Conservation (phyloP, 768 basidiomycete species). For the Naematelia aurantialba region DNA sequence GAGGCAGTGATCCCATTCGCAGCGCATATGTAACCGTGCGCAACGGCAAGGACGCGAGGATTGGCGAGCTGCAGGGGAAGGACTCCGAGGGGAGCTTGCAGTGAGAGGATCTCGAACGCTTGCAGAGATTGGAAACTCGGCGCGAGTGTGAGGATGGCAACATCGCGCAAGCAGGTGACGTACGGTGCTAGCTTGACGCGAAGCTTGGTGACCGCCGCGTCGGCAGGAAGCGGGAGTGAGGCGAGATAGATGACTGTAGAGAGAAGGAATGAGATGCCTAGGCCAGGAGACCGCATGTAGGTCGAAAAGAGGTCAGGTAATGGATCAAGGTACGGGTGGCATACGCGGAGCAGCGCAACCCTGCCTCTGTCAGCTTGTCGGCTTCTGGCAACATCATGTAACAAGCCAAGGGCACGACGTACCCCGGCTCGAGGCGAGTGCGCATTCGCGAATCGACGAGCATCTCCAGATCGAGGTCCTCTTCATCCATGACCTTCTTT, state of each 20-base stretch:
- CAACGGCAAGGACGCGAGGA: conserved; percentile 23
- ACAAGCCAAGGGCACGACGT: conserved; percentile 12
- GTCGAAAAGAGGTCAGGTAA: conserved; percentile 12
- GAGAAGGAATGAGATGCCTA: conserved; percentile 12
- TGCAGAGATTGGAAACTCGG: conserved; percentile 18
- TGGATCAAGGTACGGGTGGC: conserved; percentile 34
- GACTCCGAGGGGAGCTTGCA: conserved; percentile 34
- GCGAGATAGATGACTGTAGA: conserved; percentile 29
- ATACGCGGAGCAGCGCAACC: conserved; percentile 23
- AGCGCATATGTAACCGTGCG: conserved; percentile 21
- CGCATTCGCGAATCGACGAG: conserved; percentile 20
- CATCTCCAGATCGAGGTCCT: conserved; percentile 24
- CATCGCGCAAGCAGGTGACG: conserved; percentile 17
- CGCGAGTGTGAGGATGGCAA: conserved; percentile 19
- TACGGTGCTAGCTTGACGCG: conserved; percentile 10
- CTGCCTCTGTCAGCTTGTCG: conserved; percentile 13
- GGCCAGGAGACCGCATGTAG: conserved; percentile 3
- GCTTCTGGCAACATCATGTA: background rate
- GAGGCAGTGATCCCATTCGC: conserved; percentile 2
- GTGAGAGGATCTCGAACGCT: conserved; percentile 27
- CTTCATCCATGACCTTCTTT: background rate
- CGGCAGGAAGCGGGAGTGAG: conserved; percentile 21
- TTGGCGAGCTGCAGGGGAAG: conserved; percentile 19
- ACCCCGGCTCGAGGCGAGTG: conserved; percentile 31
- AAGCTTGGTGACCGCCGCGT: background rate